These are phyloP conservation scores for Triticum timopheevii DNA, from an alignment of 176 grass and related monocot species.

Conservation along the genomic window DNA sequence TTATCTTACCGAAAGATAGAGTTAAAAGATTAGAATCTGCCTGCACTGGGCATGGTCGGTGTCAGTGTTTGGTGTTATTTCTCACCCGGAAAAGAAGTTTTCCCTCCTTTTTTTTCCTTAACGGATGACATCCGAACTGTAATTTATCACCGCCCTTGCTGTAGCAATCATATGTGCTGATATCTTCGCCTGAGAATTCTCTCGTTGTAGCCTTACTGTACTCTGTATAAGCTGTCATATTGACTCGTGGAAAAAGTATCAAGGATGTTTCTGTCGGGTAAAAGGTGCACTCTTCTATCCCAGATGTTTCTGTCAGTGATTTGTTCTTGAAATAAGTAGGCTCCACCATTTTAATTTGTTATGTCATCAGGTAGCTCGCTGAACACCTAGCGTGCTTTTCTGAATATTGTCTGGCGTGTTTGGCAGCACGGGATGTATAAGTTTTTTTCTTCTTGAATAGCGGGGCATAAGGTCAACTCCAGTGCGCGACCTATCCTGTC, in stretches of 20 bases:
- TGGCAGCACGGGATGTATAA: background rate
- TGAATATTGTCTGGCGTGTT: background rate
- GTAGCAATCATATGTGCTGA: slow-evolving; percentile 23
- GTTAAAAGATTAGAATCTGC: slow-evolving; percentile 42
- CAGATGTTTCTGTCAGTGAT: background rate
- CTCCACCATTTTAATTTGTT: background rate
- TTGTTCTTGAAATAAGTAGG: background rate
- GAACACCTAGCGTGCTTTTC: background rate
- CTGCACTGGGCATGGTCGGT: background rate
- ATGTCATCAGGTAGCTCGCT: background rate
- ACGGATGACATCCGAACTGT: slow-evolving; percentile 29
- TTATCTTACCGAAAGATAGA: slow-evolving; percentile 32
- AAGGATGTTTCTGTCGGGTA: slow-evolving; percentile 8
- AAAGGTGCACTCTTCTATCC: background rate
- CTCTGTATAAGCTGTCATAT: slow-evolving; percentile 36
- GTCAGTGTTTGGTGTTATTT: slow-evolving; percentile 26
- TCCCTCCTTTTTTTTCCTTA: slow-evolving; percentile 2
- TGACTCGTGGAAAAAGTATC: slow-evolving; percentile 28
- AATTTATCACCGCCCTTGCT: slow-evolving; percentile 22
- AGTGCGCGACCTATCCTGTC: too few species aligned
- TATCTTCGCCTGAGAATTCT: slow-evolving; percentile 25
- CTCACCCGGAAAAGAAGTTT: slow-evolving; percentile 33
- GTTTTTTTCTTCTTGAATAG: too few species aligned
- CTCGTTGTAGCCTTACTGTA: slow-evolving; percentile 31
- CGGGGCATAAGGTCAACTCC: too few species aligned